A percentile compares a stretch with the other conserved stretches of the same genome.
phyloP scores from a whole-genome alignment of 1,284 basidiomycete genomes.

The Sporisorium iseilematis-ciliati region DNA sequence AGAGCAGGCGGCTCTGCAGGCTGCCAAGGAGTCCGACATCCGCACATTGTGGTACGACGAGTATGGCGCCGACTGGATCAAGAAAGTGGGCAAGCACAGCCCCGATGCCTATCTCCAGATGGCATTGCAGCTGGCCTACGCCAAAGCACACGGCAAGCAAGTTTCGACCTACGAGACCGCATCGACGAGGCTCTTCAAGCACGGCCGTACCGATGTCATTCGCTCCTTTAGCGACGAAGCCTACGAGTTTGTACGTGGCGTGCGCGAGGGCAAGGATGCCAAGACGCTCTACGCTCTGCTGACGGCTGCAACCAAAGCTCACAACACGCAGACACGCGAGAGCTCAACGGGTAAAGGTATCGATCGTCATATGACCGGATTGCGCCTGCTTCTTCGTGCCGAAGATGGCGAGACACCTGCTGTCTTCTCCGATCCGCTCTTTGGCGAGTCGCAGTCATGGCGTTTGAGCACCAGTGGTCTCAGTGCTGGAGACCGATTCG shows the following conservation, averaged over 20 bases:
- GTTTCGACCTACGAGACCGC: constrained; percentile 96
- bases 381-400: constrained; percentile 73
- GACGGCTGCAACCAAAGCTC: constrained; percentile 79
- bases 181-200: constrained; percentile 88
- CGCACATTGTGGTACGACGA: constrained; percentile 86
- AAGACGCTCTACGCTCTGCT: constrained; percentile 75
- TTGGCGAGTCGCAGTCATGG: constrained; percentile 84
- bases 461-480: constrained; percentile 91
- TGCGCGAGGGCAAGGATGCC: constrained; percentile 77
- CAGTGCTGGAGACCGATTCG: constrained; percentile 86
- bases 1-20: constrained; percentile 74
- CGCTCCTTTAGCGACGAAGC: constrained; percentile 83
- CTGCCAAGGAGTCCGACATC: constrained; percentile 85
- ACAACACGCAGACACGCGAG: constrained; percentile 81
- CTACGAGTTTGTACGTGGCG: constrained; percentile 82
- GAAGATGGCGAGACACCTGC: constrained; percentile 60
- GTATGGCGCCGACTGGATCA: constrained; percentile 93
- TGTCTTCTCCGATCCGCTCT: constrained; percentile 77
- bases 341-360: constrained; percentile 87
- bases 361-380: constrained; percentile 90
- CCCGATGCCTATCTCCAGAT: constrained; percentile 94
- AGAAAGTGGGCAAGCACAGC: constrained; percentile 81
- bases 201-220: constrained; percentile 93
- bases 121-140: constrained; percentile 93
- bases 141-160: constrained; percentile 80